Evolutionary conservation across 345 rosid species (phyloP).

Genomic region (Mallotus nudiflorus): DNA sequence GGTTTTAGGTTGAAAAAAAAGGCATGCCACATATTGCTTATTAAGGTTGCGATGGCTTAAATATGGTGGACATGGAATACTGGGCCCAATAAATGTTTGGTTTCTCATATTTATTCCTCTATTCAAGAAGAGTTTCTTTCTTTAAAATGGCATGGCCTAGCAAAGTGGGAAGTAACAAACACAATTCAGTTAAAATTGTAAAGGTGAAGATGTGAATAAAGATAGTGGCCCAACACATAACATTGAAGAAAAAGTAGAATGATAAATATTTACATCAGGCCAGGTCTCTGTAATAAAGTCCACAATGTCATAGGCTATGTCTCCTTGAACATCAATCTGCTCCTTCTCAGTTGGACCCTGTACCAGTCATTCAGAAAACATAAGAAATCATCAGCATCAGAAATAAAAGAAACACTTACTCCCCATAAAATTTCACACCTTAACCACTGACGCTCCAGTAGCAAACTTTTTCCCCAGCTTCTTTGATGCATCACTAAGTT

Average conservation of each 20-base stretch:
- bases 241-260: background rate
- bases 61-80: background rate
- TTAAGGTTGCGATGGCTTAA: background rate
- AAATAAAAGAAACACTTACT: background rate
- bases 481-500: slow-evolving; percentile 91
- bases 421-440: slow-evolving; percentile 47
- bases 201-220: background rate
- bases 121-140: slow-evolving; percentile 9
- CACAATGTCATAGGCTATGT: slow-evolving; percentile 78
- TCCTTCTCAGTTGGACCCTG: slow-evolving; percentile 99
- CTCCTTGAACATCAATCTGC: slow-evolving; percentile 98
- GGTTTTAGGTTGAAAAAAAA: background rate
- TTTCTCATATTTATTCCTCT: background rate
- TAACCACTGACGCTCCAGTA: slow-evolving; percentile 96
- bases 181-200: background rate
- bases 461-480: slow-evolving; percentile 95
- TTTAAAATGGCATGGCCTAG: slow-evolving; percentile 5
- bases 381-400: background rate
- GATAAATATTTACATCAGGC: slow-evolving; percentile 30
- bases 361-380: slow-evolving; percentile 12
- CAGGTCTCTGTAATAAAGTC: slow-evolving; percentile 35
- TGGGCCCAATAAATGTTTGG: background rate
- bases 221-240: background rate
- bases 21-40: background rate
- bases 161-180: background rate